A percentile compares a stretch with the other conserved stretches of the same genome.
Evolutionary conservation across 2,329 filamentous ascomycete species (phyloP).

Genomic region (Pezicula radicicola): DNA sequence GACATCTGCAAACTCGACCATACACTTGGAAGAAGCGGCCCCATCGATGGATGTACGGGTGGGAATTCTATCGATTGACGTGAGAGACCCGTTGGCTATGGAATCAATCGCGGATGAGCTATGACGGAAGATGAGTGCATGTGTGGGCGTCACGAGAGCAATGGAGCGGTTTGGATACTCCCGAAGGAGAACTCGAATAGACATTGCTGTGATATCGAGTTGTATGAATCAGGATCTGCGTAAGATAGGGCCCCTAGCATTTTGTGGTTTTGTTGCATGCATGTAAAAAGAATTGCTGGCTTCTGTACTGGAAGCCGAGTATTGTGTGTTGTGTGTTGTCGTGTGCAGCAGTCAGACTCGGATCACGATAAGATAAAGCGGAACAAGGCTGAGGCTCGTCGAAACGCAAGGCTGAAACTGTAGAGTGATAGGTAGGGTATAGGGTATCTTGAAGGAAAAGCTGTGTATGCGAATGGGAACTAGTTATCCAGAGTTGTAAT

Average conservation of each 20-base stretch:
- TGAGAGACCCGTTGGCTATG: constrained; percentile 55
- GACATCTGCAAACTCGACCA: constrained; percentile 78
- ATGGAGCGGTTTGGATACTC: constrained; percentile 86
- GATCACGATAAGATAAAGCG: background rate
- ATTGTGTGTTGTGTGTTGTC: background rate
- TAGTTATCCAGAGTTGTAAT: too few relatives aligned
- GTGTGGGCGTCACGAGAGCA: constrained; percentile 74
- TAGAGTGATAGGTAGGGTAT: too few relatives aligned
- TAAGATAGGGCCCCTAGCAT: background rate
- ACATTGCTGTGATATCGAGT: constrained; percentile 18
- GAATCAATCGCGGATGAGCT: constrained; percentile 62
- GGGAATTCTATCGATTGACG: constrained; percentile 46
- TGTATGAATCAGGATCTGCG: background rate
- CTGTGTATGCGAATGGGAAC: too few relatives aligned
- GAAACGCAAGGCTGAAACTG: too few relatives aligned
- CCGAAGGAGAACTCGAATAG: constrained; percentile 49
- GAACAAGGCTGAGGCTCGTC: background rate
- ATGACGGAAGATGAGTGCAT: constrained; percentile 83
- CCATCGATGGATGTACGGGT: constrained; percentile 32
- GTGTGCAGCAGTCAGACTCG: too few relatives aligned
- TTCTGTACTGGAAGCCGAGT: background rate
- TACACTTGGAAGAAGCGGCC: constrained; percentile 48
- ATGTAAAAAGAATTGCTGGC: too few relatives aligned
- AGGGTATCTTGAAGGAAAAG: too few relatives aligned
- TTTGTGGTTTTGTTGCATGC: background rate